Base-by-base conservation (phyloP, 176 grass and related monocot genomes). In the Hsuehochloa calcarea region DNA sequence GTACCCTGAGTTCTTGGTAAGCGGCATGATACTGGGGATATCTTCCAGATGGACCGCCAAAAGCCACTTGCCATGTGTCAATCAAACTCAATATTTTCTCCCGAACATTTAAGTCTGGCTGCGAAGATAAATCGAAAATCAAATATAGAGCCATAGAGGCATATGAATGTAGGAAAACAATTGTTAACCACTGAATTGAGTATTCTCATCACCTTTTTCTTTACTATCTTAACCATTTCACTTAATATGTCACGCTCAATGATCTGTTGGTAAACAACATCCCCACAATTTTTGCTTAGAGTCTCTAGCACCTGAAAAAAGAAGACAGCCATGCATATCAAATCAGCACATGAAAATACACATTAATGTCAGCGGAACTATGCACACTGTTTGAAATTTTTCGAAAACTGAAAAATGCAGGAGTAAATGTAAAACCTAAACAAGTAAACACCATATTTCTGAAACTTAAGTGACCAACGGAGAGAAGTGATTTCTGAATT, bases 151-250 rank as follows among this genome's bases (percentile, higher is more conserved):
- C 47, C 15, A 37, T 44, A 56, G 26, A 69, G 26, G 59, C 10
- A 39, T 62, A 59, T 75, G 76, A 64, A 78, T 80, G 40, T 59
- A 77, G 78, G 75, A 59, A 87, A 87, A 39, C n/a, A 93, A 20
- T 75, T 37, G 51, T 62, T 77, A 68, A 68, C 5, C 10, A 78
- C 4, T 41, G 13, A 76, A 86, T 45, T 45, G 66, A 56, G 40
- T 72, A 87, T 63, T 88, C 45, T 58, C 35, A 12, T 84, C 86
- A 91, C 97, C 92, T 99, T 99, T 94, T 96, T 99, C 97, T 96
- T 99, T 79, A 99, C 93, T 80, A 99, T 96, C 84, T 96, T 99
- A 54, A 96, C 93, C 97, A 99, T 96, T 90, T 99, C 97, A 88
- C 90, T 94, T 84, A 99, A 90, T 60, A 99, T 99, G 80, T 99